These are phyloP conservation scores for Acmispon strigosus DNA, from an alignment of 306 rosid species.

Conservation along the genomic window DNA sequence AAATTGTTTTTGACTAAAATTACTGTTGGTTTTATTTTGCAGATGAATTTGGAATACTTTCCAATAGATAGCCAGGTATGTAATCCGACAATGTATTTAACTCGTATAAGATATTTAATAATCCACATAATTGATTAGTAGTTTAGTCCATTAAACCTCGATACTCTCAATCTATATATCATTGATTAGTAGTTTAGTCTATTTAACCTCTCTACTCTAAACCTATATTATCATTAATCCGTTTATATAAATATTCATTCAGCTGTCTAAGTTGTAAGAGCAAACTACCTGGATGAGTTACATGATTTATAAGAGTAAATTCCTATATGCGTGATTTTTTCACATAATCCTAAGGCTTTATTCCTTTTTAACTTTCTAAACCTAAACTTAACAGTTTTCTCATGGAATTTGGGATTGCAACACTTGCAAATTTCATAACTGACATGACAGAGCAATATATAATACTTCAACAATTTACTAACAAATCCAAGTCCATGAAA, in stretches of 20 bases:
- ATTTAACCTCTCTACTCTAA: neutral
- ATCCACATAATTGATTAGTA: neutral
- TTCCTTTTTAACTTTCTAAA: neutral
- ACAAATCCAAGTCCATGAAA: neutral
- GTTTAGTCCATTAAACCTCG: neutral
- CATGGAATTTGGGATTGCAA: neutral
- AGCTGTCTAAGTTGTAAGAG: neutral
- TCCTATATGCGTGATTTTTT: neutral
- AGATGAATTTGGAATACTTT: slow-evolving; percentile 97
- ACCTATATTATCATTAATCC: neutral
- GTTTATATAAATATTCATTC: neutral
- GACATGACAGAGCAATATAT: neutral
- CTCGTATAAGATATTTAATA: neutral
- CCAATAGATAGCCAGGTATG: slow-evolving; percentile 84
- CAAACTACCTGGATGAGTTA: neutral
- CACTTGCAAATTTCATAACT: neutral
- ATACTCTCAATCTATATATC: neutral
- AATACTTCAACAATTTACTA: neutral
- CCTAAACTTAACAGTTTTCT: neutral
- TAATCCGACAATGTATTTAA: neutral
- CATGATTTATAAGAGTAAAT: neutral
- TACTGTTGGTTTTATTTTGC: slow-evolving; percentile 27
- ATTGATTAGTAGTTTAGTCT: neutral
- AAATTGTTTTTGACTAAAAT: slow-evolving; percentile 9
- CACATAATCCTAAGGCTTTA: neutral